A percentile compares a stretch with the other conserved stretches of the same genome.
Evolutionary conservation across 169 alveolate species (phyloP).

Genomic region (Plasmodium reichenowi): DNA sequence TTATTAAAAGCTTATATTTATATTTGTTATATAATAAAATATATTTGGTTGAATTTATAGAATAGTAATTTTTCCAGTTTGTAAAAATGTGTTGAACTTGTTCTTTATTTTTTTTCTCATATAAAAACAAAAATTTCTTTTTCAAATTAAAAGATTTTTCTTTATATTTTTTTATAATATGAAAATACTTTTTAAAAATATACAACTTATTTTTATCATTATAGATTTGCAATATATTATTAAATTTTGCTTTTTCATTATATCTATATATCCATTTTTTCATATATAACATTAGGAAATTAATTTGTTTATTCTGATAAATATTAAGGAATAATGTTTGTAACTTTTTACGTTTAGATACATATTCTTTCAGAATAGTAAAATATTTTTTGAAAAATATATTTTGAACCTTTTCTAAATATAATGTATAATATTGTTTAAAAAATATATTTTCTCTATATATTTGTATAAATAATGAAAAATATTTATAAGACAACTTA

Average conservation of each 20-base stretch:
- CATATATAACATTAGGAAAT: neutral
- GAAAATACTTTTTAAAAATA: conserved; percentile 25
- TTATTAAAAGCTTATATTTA: conserved; percentile 51
- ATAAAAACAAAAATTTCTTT: conserved; percentile 26
- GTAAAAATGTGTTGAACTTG: conserved; percentile 12
- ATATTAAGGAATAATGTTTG: neutral
- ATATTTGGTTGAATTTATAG: conserved; percentile 30
- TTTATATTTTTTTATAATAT: conserved; percentile 26
- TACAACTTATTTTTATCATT: conserved; percentile 13
- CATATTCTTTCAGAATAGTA: neutral
- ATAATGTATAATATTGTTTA: conserved; percentile 16
- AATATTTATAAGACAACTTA: conserved; percentile 4
- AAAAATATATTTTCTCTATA: conserved; percentile 30
- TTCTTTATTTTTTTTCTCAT: conserved; percentile 28
- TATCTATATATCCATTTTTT: neutral
- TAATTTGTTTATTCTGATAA: neutral
- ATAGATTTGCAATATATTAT: neutral
- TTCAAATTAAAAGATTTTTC: conserved; percentile 20
- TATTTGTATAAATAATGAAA: conserved; percentile 9
- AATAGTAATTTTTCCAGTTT: conserved; percentile 38
- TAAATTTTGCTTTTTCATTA: conserved; percentile 3
- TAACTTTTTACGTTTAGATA: conserved; percentile 2
- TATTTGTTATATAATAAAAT: conserved; percentile 35
- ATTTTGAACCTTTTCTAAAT: conserved; percentile 15
- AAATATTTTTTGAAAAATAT: conserved; percentile 16